Base-by-base conservation (phyloP, 2,329 filamentous ascomycete species). In the Stachybotrys chlorohalonatus region DNA sequence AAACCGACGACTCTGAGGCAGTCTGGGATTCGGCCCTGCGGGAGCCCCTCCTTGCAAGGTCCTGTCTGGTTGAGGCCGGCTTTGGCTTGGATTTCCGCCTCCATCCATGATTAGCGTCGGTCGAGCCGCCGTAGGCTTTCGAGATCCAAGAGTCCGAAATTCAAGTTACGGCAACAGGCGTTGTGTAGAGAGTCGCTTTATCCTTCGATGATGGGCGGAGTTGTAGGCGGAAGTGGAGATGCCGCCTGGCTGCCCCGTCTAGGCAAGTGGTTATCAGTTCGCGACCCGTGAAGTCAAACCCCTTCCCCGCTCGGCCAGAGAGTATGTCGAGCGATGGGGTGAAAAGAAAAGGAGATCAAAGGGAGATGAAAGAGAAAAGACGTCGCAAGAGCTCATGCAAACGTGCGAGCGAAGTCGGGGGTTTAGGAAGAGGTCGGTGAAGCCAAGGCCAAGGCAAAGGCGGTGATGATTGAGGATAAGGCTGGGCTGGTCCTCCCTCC, bases 1-100 rank as follows among this genome's bases (percentile, higher is more conserved):
- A 52, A 68, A 67, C 36, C 70, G 69, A 53, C 70, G 67, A 47
- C 68, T 65, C 39, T 64, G 64, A 17, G 64, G 63, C 47, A 67
- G 57, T 24, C 62, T 64, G n/a, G 66, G 64, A 55, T 61, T 69
- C 24, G 67, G 64, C 62, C 47, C 62, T 54, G 46, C 62, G 62
- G 51, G 36, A 42, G 13, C 36, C 36, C 36, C 36, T 42, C 56
- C 58, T 55, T 62, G 65, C 51, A 64, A 63, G 57, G 55, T 57
- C 51, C 55, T 59, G 53, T 57, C 59, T 45, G 59, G 56, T 51
- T 50, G 52, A 50, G 66, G 66, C 56, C 62, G 59, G 54, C 55
- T 60, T 51, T 65, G 66, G 54, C 9, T 42, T 13, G 8, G 36
- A 13, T 59, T 59, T 48, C 56, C 47, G 51, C 66, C 64, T 47